Percentiles rank a stretch among this genome's conserved stretches.
phyloP scores from a whole-genome alignment of 1,284 basidiomycete genomes.

The Hypsizygus ulmarius region DNA sequence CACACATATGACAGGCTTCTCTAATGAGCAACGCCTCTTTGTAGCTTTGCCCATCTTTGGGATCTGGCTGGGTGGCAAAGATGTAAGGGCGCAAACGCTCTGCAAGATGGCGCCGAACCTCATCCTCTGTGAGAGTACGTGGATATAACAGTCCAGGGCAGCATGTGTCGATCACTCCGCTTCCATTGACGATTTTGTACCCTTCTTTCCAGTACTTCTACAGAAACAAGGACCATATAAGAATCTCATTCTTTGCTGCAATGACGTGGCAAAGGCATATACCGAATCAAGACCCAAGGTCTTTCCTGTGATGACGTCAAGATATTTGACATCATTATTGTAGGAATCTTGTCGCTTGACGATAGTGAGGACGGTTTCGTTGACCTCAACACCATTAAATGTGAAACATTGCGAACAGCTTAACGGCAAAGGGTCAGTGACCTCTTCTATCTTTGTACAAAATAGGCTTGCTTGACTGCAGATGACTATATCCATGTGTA shows the following conservation, averaged over 20 bases:
- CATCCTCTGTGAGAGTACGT: conserved; percentile 9
- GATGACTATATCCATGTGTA: too few species aligned
- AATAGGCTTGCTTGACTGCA: too few species aligned
- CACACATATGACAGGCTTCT: conserved; percentile 16
- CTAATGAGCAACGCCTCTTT: background rate
- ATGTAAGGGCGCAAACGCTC: conserved; percentile 14
- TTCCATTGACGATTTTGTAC: conserved; percentile 10
- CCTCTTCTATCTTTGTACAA: too few species aligned
- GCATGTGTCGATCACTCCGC: conserved; percentile 8
- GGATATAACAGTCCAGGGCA: conserved; percentile 18
- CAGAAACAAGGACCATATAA: background rate
- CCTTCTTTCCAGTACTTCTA: conserved; percentile 18
- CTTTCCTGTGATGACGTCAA: background rate
- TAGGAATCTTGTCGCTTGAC: background rate
- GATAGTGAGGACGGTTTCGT: too few species aligned
- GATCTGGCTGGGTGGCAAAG: conserved; percentile 9
- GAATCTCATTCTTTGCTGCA: too few species aligned
- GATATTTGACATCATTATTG: background rate
- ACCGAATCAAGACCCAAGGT: too few species aligned
- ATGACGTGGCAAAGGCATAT: too few species aligned
- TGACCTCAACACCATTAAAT: too few species aligned
- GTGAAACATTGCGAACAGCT: too few species aligned
- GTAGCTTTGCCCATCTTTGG: background rate
- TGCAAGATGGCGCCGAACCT: conserved; percentile 14
- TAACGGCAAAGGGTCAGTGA: too few species aligned